A percentile compares a stretch with the other conserved stretches of the same genome.
Conservation (phyloP, 495 filamentous ascomycete genomes). For the Aspergillus homomorphus region DNA sequence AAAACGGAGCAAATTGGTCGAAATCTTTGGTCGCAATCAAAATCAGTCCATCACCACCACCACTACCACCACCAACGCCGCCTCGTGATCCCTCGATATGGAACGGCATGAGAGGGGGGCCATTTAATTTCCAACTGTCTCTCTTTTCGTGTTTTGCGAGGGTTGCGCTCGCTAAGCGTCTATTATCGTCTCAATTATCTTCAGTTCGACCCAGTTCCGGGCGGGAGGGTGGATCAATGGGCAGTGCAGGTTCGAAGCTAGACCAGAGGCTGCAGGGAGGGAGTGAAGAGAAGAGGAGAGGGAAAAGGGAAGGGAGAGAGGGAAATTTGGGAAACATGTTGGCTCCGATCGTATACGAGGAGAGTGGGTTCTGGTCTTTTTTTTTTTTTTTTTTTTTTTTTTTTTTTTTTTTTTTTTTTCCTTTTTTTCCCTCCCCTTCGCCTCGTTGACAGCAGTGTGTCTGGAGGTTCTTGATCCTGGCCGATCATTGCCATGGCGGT, state of each 20-base stretch:
- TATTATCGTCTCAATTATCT: background rate
- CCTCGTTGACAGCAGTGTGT: background rate
- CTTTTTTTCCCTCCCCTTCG: background rate
- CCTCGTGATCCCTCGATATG: background rate
- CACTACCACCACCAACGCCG: background rate
- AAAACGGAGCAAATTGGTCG: background rate
- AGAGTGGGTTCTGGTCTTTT: too few relatives aligned
- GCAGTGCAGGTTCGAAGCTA: too few relatives aligned
- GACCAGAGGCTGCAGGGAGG: too few relatives aligned
- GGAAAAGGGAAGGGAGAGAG: too few relatives aligned
- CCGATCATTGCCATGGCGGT: conserved; percentile 24
- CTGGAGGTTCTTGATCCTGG: conserved; percentile 21
- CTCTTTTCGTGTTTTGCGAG: background rate
- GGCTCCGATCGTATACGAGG: background rate
- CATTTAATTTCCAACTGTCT: background rate
- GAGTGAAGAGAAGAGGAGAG: too few relatives aligned
- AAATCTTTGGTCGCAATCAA: background rate
- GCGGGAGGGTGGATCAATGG: background rate
- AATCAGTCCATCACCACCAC: background rate
- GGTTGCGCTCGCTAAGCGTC: background rate
- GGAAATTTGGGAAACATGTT: background rate
- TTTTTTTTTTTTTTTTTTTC: too few relatives aligned
- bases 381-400: too few relatives aligned
- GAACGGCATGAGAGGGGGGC: background rate
- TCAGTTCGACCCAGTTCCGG: too few relatives aligned